Evolutionary conservation across 192 early-diverging fungal genomes (phyloP).

Genomic region (Podila verticillata): DNA sequence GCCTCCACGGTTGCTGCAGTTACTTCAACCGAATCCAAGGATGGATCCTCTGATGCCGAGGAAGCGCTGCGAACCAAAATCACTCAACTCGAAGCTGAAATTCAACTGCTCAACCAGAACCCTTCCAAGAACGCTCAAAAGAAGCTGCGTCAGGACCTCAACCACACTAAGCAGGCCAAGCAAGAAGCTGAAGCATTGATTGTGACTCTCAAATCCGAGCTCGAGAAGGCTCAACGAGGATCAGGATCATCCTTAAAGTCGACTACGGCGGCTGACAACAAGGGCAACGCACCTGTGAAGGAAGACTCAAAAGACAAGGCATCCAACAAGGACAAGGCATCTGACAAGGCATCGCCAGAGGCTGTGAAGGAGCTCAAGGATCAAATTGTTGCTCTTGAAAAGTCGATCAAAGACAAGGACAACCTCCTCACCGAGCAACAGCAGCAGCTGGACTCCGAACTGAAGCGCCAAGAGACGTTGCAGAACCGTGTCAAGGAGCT

Average conservation of each 20-base stretch:
- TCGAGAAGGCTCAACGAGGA: constrained; percentile 28
- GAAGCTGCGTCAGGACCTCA: constrained; percentile 45
- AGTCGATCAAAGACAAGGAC: constrained; percentile 21
- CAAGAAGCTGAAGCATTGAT: constrained; percentile 41
- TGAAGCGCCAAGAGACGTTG: constrained; percentile 11
- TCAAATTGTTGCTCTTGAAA: constrained; percentile 16
- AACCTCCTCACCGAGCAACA: constrained; percentile 8
- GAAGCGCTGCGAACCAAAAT: constrained; percentile 28
- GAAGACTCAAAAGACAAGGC: no score
- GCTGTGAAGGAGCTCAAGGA: constrained; percentile 14
- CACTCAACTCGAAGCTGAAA: constrained; percentile 28
- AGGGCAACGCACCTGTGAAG: background rate
- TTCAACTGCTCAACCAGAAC: constrained; percentile 15
- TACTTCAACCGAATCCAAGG: background rate
- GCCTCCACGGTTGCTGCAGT: background rate
- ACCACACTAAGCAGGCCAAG: constrained; percentile 45
- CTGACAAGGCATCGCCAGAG: background rate
- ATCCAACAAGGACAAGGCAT: no score
- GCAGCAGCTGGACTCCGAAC: constrained; percentile 9
- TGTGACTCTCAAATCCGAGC: constrained; percentile 18
- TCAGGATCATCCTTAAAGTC: background rate
- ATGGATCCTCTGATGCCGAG: background rate
- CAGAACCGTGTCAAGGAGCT: constrained; percentile 24
- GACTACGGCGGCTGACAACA: background rate
- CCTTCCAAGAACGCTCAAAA: constrained; percentile 48